Conservation (phyloP, 176 grass and related monocot genomes). For the Oryza meridionalis region DNA sequence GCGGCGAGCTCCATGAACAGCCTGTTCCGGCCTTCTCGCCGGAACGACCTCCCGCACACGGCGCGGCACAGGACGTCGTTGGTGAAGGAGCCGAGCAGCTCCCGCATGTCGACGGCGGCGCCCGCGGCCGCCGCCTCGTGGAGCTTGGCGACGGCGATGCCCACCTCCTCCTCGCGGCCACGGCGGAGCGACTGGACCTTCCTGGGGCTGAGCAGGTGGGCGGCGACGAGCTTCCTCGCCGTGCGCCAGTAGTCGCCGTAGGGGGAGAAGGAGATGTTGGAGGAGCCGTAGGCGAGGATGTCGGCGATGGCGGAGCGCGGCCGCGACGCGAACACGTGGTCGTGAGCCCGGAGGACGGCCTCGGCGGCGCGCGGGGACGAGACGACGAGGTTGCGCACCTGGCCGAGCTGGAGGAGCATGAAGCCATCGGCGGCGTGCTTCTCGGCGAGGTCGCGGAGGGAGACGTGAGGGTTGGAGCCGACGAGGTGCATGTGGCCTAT, state of each 20-base stretch:
- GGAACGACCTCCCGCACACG: slow-evolving; percentile 43
- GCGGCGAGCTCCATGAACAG: slow-evolving; percentile 46
- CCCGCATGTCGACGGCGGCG: slow-evolving; percentile 46
- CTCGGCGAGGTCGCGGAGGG: slow-evolving; percentile 26
- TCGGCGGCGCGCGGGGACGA: slow-evolving; percentile 47
- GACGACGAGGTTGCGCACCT: slow-evolving; percentile 48
- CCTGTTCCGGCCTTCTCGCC: slow-evolving; percentile 31
- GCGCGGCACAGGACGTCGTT: slow-evolving; percentile 53
- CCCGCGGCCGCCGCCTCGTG: neutral
- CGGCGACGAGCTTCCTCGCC: slow-evolving; percentile 27
- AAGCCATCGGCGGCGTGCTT: slow-evolving; percentile 29
- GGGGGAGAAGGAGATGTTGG: slow-evolving; percentile 41
- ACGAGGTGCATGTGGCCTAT: slow-evolving; percentile 59
- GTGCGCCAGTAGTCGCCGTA: slow-evolving; percentile 53
- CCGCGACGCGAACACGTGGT: slow-evolving; percentile 62
- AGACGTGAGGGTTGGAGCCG: slow-evolving; percentile 46
- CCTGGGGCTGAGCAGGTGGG: slow-evolving; percentile 41
- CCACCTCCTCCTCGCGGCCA: slow-evolving; percentile 23
- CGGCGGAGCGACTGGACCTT: slow-evolving; percentile 22
- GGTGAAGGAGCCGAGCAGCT: slow-evolving; percentile 32
- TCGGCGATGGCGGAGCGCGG: neutral
- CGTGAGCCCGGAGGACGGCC: slow-evolving; percentile 52
- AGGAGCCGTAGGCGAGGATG: slow-evolving; percentile 15
- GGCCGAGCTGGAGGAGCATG: slow-evolving; percentile 58
- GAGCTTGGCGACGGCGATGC: slow-evolving; percentile 11